Percentiles rank a stretch among this genome's conserved stretches.
phyloP scores from a whole-genome alignment of 495 filamentous ascomycete species.

The Bryoglossum gracile region DNA sequence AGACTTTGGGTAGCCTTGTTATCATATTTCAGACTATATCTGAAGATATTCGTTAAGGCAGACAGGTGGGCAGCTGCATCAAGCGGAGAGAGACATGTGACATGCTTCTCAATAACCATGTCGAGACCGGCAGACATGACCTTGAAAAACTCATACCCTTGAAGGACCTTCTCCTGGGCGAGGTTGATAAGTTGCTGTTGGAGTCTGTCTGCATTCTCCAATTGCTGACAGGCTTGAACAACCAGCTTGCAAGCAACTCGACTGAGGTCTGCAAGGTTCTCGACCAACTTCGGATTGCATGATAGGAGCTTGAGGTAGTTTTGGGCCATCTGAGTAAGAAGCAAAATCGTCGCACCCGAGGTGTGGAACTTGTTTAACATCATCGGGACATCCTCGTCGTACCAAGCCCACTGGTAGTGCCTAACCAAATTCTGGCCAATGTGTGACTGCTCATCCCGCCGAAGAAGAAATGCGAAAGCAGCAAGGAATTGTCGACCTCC shows the following conservation, averaged over 20 bases:
- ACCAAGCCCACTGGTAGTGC: slow-evolving; percentile 29
- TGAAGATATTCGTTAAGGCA: slow-evolving; percentile 34
- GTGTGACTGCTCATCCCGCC: slow-evolving; percentile 26
- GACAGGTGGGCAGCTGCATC: slow-evolving; percentile 33
- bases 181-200: background rate
- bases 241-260: slow-evolving; percentile 28
- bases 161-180: slow-evolving; percentile 23
- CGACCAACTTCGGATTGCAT: slow-evolving; percentile 36
- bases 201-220: slow-evolving; percentile 16
- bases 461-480: slow-evolving; percentile 25
- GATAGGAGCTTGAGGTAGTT: slow-evolving; percentile 28
- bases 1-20: slow-evolving; percentile 24
- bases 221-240: slow-evolving; percentile 19
- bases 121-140: slow-evolving; percentile 34
- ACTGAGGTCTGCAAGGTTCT: slow-evolving; percentile 34
- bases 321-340: slow-evolving; percentile 27
- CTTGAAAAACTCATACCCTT: slow-evolving; percentile 35
- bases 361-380: slow-evolving; percentile 30
- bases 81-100: slow-evolving; percentile 38
- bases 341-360: slow-evolving; percentile 15
- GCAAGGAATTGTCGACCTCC: slow-evolving; percentile 27
- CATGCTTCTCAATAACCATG: slow-evolving; percentile 39
- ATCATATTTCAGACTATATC: slow-evolving; percentile 33
- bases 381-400: slow-evolving; percentile 21
- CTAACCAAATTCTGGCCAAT: slow-evolving; percentile 24